A percentile compares a stretch with the other conserved stretches of the same genome.
Conservation (phyloP, 2,329 filamentous ascomycete genomes). For the Elsinoe batatas region DNA sequence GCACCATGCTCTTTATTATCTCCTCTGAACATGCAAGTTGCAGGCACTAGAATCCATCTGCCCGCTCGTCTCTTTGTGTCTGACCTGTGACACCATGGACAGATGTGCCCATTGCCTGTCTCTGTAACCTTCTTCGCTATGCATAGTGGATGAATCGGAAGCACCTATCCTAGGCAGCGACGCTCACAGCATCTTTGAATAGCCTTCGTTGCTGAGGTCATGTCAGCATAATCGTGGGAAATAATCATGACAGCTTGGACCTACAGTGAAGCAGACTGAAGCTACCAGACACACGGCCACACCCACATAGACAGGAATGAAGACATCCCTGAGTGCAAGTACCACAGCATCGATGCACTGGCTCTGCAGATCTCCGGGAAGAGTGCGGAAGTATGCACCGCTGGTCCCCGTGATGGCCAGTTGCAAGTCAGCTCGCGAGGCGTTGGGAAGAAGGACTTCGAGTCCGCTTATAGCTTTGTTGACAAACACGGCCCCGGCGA, state of each 20-base stretch:
- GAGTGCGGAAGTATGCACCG: neutral
- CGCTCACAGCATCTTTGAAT: neutral
- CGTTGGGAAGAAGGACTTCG: neutral
- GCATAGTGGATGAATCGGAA: too few species aligned
- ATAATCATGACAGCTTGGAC: neutral
- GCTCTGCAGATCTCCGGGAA: neutral
- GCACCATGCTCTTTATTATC: neutral
- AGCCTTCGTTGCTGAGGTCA: neutral
- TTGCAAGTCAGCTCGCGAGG: neutral
- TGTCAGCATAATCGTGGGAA: neutral
- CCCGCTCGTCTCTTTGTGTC: too few species aligned
- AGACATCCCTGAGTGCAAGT: constrained; percentile 4
- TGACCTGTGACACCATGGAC: too few species aligned
- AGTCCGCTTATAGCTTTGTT: constrained; percentile 7
- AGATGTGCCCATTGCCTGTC: too few species aligned
- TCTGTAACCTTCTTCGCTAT: too few species aligned
- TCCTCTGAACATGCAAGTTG: neutral
- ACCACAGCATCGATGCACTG: neutral
- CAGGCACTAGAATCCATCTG: too few species aligned
- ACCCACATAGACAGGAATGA: neutral
- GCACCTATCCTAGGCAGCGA: neutral
- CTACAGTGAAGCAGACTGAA: constrained; percentile 6
- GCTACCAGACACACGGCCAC: constrained; percentile 2
- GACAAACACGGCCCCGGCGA: constrained; percentile 12
- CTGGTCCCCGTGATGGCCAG: neutral